Evolutionary conservation across 805 yeast species (phyloP).

Genomic region (Ogataea chonburiensis): DNA sequence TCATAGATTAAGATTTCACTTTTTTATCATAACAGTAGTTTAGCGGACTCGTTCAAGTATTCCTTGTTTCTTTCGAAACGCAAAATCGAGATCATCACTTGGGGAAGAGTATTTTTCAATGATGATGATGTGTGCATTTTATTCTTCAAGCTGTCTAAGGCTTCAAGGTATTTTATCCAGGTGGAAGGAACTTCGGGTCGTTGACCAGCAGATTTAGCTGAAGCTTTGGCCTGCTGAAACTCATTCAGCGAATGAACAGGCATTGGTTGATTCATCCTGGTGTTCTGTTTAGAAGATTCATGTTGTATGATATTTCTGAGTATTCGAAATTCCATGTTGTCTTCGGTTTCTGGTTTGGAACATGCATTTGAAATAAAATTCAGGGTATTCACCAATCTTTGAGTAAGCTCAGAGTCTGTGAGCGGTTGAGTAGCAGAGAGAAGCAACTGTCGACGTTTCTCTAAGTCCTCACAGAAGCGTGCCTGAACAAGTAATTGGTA

Average conservation of each 20-base stretch:
- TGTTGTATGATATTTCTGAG: constrained; percentile 22
- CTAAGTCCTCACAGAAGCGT: constrained; percentile 26
- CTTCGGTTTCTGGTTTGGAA: constrained; percentile 6
- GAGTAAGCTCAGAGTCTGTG: constrained; percentile 12
- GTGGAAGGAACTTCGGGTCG: background rate
- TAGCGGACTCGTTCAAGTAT: constrained; percentile 23
- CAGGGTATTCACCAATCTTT: constrained; percentile 24
- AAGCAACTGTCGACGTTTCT: constrained; percentile 14
- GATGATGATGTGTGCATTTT: background rate
- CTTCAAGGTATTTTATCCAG: background rate
- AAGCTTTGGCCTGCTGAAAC: background rate
- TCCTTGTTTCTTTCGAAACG: constrained; percentile 24
- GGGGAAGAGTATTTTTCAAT: constrained; percentile 6
- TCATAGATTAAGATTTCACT: constrained; percentile 2
- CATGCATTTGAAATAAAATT: constrained; percentile 30
- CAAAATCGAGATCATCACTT: constrained; percentile 10
- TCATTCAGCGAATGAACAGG: constrained; percentile 10
- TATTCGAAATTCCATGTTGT: constrained; percentile 17
- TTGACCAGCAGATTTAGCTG: background rate
- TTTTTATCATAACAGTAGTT: constrained; percentile 14
- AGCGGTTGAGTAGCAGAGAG: constrained; percentile 3
- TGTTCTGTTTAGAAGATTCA: constrained; percentile 22
- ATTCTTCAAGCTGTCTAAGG: background rate
- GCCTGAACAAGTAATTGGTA: constrained; percentile 18
- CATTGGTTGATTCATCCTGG: constrained; percentile 2